Base-by-base conservation (phyloP, 108 stramenopile genomes). In the Cyclotella distinguenda region DNA sequence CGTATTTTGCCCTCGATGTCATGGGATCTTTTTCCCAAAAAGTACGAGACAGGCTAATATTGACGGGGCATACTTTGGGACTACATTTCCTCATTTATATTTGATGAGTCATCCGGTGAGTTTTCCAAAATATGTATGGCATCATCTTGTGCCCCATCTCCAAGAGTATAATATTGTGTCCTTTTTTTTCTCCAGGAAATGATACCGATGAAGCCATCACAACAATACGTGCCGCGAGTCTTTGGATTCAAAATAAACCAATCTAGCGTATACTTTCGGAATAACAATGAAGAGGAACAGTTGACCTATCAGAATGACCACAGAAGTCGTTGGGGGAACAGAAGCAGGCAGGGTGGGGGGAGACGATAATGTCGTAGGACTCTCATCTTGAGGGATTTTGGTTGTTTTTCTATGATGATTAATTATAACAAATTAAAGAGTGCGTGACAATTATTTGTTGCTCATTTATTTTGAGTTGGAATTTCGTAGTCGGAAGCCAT, bases 41-140 rank as follows among this genome's bases (percentile, higher is more conserved):
- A 89, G 85, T 51, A 92, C 92, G 16, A 51, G 92, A 31, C 91
- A 91, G 56, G 87, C 90, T 5, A 90, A 91, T 70, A 84, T 95
- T 56, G 98, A 99, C 59, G 97, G 97, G 12, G 97, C 98, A 16
- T 99, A 95, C 78, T 98, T 97, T 81, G 98, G 98, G 10, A 95
- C 95, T 9, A 97, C 97, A 15, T 99, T 99, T 67, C 95, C 98
- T 26, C 98, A 99, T 70, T 80, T 99, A 26, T 97, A 97, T 68
- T 82, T 98, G 26, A 94, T 99, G 87, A 94, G 93, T 9, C 96
- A 97, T 72, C 96, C 97, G 43, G 87, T 92, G 81, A 55, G 89
- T 84, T 28, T 43, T 73, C 51, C 25, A 23, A 31, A 21, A 47
- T 5, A 18, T 48, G 6, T 39, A 44, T 26, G 39, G 5, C 35